Conservation (phyloP, 306 rosid genomes). For the Rosa persica region DNA sequence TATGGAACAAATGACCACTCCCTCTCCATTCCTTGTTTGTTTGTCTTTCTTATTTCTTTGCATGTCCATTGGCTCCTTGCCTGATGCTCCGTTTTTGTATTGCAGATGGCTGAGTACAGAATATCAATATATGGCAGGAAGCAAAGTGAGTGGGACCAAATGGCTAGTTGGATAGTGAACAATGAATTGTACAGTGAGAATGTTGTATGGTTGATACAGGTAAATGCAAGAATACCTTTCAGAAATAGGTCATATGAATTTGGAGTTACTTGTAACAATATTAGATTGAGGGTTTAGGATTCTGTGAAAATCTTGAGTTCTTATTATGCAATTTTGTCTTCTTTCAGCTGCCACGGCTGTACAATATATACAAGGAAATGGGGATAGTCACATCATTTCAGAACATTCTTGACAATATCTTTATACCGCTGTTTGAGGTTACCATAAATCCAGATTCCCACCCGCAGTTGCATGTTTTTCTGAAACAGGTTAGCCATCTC, state of each 20-base stretch:
- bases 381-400: slow-evolving; percentile 97
- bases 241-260: background rate
- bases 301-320: slow-evolving; percentile 10
- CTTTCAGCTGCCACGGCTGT: slow-evolving; percentile 88
- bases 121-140: slow-evolving; percentile 95
- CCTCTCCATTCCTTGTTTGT: background rate
- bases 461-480: slow-evolving; percentile 93
- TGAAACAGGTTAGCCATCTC: slow-evolving; percentile 66
- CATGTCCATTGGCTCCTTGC: slow-evolving; percentile 3
- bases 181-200: slow-evolving; percentile 89
- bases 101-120: slow-evolving; percentile 99
- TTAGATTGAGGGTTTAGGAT: too few relatives aligned
- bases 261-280: background rate
- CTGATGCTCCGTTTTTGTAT: slow-evolving; percentile 26
- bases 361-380: slow-evolving; percentile 95
- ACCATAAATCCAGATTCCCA: slow-evolving; percentile 97
- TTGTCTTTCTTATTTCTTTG: background rate
- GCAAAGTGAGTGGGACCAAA: slow-evolving; percentile 99
- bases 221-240: slow-evolving; percentile 25
- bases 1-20: background rate
- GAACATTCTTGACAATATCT: slow-evolving; percentile 95
- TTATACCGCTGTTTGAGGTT: slow-evolving; percentile 91
- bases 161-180: slow-evolving; percentile 99
- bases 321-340: slow-evolving; percentile 16
- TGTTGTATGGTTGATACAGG: slow-evolving; percentile 99